A percentile compares a stretch with the other conserved stretches of the same genome.
Conservation (phyloP, 2,329 filamentous ascomycete species). For the Arthrinium phaeospermum region DNA sequence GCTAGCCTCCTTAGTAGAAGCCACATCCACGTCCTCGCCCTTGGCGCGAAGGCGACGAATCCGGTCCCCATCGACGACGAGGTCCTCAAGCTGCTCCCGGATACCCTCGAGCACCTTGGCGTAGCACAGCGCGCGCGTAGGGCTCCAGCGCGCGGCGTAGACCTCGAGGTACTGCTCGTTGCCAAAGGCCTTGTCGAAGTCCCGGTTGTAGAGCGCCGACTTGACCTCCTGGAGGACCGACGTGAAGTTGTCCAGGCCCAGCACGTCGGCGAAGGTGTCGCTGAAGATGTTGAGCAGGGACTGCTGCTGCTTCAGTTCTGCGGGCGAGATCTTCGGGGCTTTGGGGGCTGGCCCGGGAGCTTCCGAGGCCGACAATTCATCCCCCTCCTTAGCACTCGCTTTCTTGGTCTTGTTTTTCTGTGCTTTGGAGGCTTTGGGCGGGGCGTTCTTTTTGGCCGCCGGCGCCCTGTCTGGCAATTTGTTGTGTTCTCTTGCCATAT, state of each 20-base stretch:
- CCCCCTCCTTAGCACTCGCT: neutral
- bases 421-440: neutral
- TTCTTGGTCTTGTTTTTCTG: conserved; percentile 6
- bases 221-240: conserved; percentile 81
- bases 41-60: neutral
- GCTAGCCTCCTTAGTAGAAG: conserved; percentile 19
- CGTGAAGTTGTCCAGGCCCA: conserved; percentile 54
- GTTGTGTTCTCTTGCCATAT: neutral
- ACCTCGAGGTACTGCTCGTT: conserved; percentile 73
- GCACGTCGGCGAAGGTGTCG: conserved; percentile 61
- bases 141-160: conserved; percentile 92
- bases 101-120: conserved; percentile 57
- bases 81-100: conserved; percentile 38
- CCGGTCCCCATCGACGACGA: conserved; percentile 28
- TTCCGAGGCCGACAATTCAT: neutral
- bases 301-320: conserved; percentile 57
- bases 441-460: conserved; percentile 4
- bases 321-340: conserved; percentile 1
- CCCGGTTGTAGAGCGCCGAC: conserved; percentile 80
- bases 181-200: conserved; percentile 83
- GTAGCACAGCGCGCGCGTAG: conserved; percentile 83
- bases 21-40: conserved; percentile 5
- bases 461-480: neutral
- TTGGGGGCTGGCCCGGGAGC: neutral
- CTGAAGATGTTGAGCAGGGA: conserved; percentile 76